Evolutionary conservation across 1,139 yeast genomes (phyloP), one percentile per base, ranked within the genome.

Genomic region (Hyphopichia buzzinii): DNA sequence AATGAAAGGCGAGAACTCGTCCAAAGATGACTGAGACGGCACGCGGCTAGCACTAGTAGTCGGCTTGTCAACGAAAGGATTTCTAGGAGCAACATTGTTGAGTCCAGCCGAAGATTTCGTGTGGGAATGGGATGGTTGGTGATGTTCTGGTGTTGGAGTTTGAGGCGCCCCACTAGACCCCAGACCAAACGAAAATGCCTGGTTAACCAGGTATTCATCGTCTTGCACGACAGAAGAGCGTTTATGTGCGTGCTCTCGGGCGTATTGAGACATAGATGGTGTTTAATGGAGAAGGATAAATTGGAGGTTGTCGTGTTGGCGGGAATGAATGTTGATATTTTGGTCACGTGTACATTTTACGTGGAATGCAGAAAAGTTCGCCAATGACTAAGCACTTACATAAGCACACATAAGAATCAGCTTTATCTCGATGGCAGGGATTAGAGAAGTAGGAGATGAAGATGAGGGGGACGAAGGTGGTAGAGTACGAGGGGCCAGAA

Each of bases 161-260:
- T 6, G 12, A n/a, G 27, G 15, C 15, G 27, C 8, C 7, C 7
- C 27, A 6, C 12, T 6, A 6, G 27, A 7, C 27, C 25, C 29
- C n/a, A 31, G 23, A 8, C 36, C 36, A 17, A 33, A 33, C 3
- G 36, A 33, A 10, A 33, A 33, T 13, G 32, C 13, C 10, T 15
- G 14, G 25, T 33, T 33, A 3, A 33, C 7, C 15, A 8, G 31
- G 19, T 27, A 24, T 22, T 28, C 36, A 17, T 33, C 36, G 13
- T 28, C 29, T 25, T 15, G 13, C 16, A 23, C 19, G 24, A 28
- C 24, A 4, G 36, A 29, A 10, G 29, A 31, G 11, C 31, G 31
- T 4, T 29, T 15, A 19, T 33, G 36, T 4, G 33, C 21, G 16
- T 30, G 28, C 4, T 26, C 23, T 10, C 32, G 32, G n/a, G 22